phyloP scores from a whole-genome alignment of 1,284 basidiomycete genomes.

The Schizopora paradoxa region DNA sequence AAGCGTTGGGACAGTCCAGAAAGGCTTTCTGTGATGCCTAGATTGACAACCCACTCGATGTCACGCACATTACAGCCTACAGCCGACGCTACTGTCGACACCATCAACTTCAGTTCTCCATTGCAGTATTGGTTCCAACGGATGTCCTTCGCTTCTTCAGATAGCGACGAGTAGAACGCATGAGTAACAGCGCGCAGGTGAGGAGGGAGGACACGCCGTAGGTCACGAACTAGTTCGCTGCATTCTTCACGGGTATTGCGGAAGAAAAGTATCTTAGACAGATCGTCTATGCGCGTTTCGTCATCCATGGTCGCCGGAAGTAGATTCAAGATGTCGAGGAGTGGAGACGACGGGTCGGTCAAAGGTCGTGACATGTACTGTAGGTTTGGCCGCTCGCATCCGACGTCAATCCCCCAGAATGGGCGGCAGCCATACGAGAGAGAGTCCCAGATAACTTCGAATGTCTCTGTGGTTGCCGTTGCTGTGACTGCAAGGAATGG shows the following conservation, averaged over 20 bases:
- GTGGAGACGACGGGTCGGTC: constrained; percentile 17
- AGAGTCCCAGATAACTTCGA: constrained; percentile 26
- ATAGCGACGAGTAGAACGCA: constrained; percentile 19
- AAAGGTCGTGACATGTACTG: constrained; percentile 19
- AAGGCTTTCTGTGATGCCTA: constrained; percentile 17
- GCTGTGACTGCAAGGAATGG: constrained; percentile 28
- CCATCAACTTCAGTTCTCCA: constrained; percentile 19
- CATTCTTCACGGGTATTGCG: constrained; percentile 1
- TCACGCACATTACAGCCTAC: constrained; percentile 23
- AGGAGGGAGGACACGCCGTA: constrained; percentile 4
- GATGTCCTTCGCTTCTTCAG: constrained; percentile 12
- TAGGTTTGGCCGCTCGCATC: constrained; percentile 24
- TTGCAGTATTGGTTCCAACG: constrained; percentile 18
- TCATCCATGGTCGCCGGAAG: constrained; percentile 15
- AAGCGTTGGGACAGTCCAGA: constrained; percentile 21
- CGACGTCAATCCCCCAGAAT: constrained; percentile 31
- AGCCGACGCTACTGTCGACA: constrained; percentile 22
- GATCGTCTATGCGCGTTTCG: constrained; percentile 5
- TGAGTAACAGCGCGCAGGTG: constrained; percentile 14
- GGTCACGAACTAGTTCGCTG: not conserved
- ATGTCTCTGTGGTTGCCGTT: constrained; percentile 25
- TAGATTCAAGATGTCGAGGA: constrained; percentile 23
- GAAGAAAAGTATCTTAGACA: constrained; percentile 14
- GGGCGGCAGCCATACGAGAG: constrained; percentile 26
- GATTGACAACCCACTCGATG: constrained; percentile 19